A percentile compares a stretch with the other conserved stretches of the same genome.
Conservation (phyloP, 768 basidiomycete genomes). For the Podaxis pistillaris region DNA sequence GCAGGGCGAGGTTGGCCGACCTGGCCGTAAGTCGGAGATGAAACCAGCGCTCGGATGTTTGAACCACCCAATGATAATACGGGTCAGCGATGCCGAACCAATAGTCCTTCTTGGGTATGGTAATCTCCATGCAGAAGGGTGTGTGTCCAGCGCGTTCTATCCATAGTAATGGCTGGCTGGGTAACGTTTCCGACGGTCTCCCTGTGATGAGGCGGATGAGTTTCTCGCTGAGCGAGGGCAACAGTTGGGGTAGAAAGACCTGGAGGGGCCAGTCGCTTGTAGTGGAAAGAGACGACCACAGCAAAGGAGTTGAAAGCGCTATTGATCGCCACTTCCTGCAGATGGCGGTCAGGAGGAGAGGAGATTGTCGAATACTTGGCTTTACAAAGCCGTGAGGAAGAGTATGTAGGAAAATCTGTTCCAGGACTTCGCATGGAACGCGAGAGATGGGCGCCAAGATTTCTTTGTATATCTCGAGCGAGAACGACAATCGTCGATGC, state of each 20-base stretch:
- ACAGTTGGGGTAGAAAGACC: not conserved
- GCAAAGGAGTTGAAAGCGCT: not conserved
- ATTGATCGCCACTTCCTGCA: conserved; percentile 6
- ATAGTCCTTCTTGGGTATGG: not conserved
- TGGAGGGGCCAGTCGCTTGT: conserved; percentile 6
- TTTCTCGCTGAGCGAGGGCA: not conserved
- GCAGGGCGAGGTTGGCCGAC: conserved; percentile 2
- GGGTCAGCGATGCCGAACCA: conserved; percentile 7
- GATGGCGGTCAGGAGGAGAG: conserved; percentile 1
- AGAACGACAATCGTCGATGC: not conserved
- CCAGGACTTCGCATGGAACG: conserved; percentile 5
- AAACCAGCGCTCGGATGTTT: conserved; percentile 9
- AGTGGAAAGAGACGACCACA: conserved; percentile 10
- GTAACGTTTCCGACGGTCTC: not conserved
- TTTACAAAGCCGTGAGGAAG: conserved; percentile 2
- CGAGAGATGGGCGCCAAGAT: conserved; percentile 7
- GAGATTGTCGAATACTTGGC: conserved; percentile 4
- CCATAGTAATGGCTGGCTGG: conserved; percentile 3
- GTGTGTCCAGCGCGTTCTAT: not conserved
- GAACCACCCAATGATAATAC: conserved; percentile 6
- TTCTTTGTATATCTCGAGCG: conserved; percentile 3
- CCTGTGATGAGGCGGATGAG: not conserved
- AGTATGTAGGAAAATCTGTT: conserved; percentile 2
- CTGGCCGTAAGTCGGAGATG: conserved; percentile 5
- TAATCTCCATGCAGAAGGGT: conserved; percentile 9